Conservation (phyloP, 768 basidiomycete species). For the Tylopilus cervinicoccineus region DNA sequence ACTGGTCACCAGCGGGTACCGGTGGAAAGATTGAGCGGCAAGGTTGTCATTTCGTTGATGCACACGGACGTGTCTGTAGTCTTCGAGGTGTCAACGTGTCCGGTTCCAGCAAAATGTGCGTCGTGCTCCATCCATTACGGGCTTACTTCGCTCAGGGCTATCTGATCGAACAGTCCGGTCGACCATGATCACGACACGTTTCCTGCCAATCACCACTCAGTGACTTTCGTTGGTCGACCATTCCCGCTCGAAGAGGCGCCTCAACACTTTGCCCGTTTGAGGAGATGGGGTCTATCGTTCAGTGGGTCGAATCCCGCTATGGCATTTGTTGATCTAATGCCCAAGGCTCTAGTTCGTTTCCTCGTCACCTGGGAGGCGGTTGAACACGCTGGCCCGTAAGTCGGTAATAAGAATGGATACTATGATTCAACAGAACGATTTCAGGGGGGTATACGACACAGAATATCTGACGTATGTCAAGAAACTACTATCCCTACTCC, state of each 20-base stretch:
- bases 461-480: conserved; percentile 82
- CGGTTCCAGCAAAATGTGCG: conserved; percentile 76
- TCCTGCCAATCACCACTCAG: conserved; percentile 55
- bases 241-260: conserved; percentile 89
- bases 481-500: conserved; percentile 60
- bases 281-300: conserved; percentile 86
- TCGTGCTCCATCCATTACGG: background rate
- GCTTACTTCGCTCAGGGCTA: conserved; percentile 19
- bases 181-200: conserved; percentile 68
- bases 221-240: conserved; percentile 87
- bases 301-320: conserved; percentile 44
- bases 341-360: conserved; percentile 62
- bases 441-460: conserved; percentile 77
- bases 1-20: conserved; percentile 60
- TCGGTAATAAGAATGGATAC: conserved; percentile 16
- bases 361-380: conserved; percentile 97
- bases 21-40: conserved; percentile 53
- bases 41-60: conserved; percentile 82
- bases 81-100: conserved; percentile 85
- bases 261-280: conserved; percentile 73
- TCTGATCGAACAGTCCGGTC: conserved; percentile 45
- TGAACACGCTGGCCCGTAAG: conserved; percentile 90
- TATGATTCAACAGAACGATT: background rate
- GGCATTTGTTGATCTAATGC: background rate
- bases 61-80: conserved; percentile 72